Base-by-base conservation (phyloP, 768 basidiomycete genomes). In the Melanogaster broomeanus region DNA sequence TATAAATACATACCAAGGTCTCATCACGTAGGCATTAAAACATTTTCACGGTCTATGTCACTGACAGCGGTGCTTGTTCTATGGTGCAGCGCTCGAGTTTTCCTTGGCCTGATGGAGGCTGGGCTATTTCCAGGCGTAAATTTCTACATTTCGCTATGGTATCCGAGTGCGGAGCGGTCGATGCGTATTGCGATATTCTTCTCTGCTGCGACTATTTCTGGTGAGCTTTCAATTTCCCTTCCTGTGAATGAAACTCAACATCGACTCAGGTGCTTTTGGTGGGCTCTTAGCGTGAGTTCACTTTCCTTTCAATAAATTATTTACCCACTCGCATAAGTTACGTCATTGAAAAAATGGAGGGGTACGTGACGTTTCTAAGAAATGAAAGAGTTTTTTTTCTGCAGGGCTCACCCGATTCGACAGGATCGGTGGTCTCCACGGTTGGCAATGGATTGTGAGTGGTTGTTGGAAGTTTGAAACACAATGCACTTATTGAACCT, bases 151-250 rank as follows among this genome's bases (percentile, higher is more conserved):
- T 81, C 80, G 11, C 63, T 81, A 43, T 86, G 84, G 84, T 82
- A 88, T 61, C 75, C 81, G 10, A 72, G 79, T 30, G 69, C 71
- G 47, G 84, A 87, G 59, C 77, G 83, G 39, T 82, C 79, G 16
- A 69, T 67, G 58, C 77, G 84, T 24, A 76, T 84, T 49, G 81
- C 84, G 4, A 71, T 86, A 33, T 85, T 87, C 72, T 84, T 84
- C 63, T 78, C 78, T 19, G 82, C 83, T 33, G 82, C 83, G 10
- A 83, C 81, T 2, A 60, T 80, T 31, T 77, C 82, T 16, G 83
- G 77, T 64, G 30, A 15, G 62, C 47, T 33, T 16, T 4, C 9
- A 34, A 7, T 37, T n/a, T n/a, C 22, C 45, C 44, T 42, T 54
- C 31, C 38, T 48, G 37, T 48, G 42, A 24, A 22, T 19, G 12